Evolutionary conservation across 2,329 filamentous ascomycete species (phyloP), one percentile per base, ranked within the genome.

Genomic region (Delphinella strobiligena): DNA sequence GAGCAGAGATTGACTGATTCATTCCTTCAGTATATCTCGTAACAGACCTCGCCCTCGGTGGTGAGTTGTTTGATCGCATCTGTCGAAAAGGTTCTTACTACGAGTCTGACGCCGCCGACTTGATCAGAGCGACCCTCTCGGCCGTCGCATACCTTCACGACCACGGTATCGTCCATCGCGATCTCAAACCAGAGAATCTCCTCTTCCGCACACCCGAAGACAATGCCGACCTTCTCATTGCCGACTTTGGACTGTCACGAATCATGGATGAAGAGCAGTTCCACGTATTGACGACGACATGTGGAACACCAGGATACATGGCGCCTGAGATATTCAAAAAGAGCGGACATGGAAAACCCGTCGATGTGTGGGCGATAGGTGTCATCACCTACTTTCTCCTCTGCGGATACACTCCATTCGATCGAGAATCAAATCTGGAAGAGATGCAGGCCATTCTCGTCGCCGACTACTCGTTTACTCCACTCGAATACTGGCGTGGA

Each of bases 241-340:
- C 91, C 46, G 91, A 98, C 60, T 98, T 98, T 61, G 91, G 91
- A 8, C 69, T 98, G 36, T 91, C 82, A 18, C 78, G 91, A 43
- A 95, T 98, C 63, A 96, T 98, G 89, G 91, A 98, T 56, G 91
- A 96, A 63, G 87, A 95, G 62, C 85, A 94, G 58, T 96, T 96
- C 62, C 91, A 96, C 58, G 89, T 96, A 19, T 68, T 98, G 46
- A 98, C 91, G 9, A 98, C 91, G 1, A 98, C 91, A 1, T 98
- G 91, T 59, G 91, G 91, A 44, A 98, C 91, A 1, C 91, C 91
- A 3, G 91, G 91, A 36, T 98, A 98, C 64, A 98, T 98, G 91
- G 91, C 91, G 2, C 91, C 91, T 16, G 91, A 98, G 61, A 98
- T 98, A 54, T 98, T 98, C 67, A 94, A 94, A 63, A 98, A 98